Base-by-base conservation (phyloP, 768 basidiomycete species). In the Gymnopilus junonius region DNA sequence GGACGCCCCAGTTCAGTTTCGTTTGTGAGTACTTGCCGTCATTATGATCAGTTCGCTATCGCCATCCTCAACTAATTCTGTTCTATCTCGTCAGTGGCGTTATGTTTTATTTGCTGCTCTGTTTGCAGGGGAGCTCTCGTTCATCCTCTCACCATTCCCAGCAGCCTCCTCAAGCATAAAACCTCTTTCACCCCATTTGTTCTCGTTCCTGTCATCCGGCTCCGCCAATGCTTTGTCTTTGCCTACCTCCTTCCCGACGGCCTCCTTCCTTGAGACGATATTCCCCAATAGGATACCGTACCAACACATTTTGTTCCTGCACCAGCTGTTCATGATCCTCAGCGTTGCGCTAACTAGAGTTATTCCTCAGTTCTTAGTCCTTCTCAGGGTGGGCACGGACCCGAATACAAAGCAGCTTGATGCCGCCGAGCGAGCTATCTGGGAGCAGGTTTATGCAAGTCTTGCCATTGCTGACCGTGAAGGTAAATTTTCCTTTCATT, bases 221-320 rank as follows among this genome's bases (percentile, higher is more conserved):
- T 34, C 59, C n/a, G 4, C 43, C 2, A 32, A 51, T 42, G 58
- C 58, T 7, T 10, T 60, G 20, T 57, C 65, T 1, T 40, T 63
- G 3, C 54, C 63, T 12, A 48, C 62, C 32, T 55, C 66, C 31
- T 58, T 67, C 39, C 54, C 63, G 27, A 53, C 62, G 6, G 59
- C 65, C 45, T 66, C 65, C 23, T 64, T 71, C 42, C 64, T 73
- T 23, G 65, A 74, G 61, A 73, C 65, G 27, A 35, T 87, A 31
- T 89, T 92, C 75, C 92, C 92, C 0, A 76, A 79, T 6, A 84
- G 91, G 12, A 84, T 91, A 1, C 82, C 85, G 1, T 90, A 88
- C 72, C 93, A 95, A 70, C 91, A 95, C 74, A 83, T 93, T 63
- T 76, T 85, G 37, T 85, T 94, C 74, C 79, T 95, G 39, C 93